Percentiles rank a stretch among this genome's conserved stretches.
Evolutionary conservation across 2,329 filamentous ascomycete species (phyloP).

Genomic region (Beauveria sp.): DNA sequence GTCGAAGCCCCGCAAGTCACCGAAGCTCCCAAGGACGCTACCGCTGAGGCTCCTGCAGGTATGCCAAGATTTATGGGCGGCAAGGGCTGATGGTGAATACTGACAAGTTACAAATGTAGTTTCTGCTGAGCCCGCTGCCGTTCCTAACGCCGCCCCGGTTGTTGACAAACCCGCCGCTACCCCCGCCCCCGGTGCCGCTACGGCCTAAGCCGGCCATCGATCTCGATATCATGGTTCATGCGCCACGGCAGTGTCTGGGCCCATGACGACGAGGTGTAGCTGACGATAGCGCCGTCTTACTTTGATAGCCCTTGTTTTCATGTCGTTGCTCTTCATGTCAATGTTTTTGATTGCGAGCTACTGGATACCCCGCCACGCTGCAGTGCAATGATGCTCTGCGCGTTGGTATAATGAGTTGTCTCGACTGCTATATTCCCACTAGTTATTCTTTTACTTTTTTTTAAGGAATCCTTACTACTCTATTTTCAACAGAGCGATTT

Average conservation of each 20-base stretch:
- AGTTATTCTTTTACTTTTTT: background rate
- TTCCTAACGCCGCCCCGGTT: slow-evolving; percentile 8
- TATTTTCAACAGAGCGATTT: background rate
- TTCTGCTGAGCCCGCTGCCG: slow-evolving; percentile 7
- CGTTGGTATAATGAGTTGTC: slow-evolving; percentile 6
- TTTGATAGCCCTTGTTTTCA: background rate
- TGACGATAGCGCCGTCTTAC: slow-evolving; percentile 6
- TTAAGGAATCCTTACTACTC: background rate
- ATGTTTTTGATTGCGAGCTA: slow-evolving; percentile 6
- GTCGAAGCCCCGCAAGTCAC: slow-evolving; percentile 16
- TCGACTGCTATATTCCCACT: slow-evolving; percentile 6
- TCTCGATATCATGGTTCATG: background rate
- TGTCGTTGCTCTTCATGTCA: slow-evolving; percentile 1
- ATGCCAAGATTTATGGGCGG: background rate
- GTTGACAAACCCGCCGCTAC: slow-evolving; percentile 13
- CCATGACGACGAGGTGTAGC: background rate
- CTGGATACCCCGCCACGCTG: slow-evolving; percentile 13
- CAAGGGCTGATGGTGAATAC: background rate
- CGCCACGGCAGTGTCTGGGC: background rate
- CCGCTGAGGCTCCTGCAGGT: slow-evolving; percentile 13
- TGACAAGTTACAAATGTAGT: background rate
- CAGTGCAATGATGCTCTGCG: background rate
- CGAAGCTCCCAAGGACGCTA: slow-evolving; percentile 18
- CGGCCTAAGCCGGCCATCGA: slow-evolving; percentile 11
- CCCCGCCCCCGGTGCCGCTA: slow-evolving; percentile 17